These are phyloP conservation scores for Kodamaea jinghongensis DNA, from an alignment of 805 yeast species.

Conservation along the genomic window DNA sequence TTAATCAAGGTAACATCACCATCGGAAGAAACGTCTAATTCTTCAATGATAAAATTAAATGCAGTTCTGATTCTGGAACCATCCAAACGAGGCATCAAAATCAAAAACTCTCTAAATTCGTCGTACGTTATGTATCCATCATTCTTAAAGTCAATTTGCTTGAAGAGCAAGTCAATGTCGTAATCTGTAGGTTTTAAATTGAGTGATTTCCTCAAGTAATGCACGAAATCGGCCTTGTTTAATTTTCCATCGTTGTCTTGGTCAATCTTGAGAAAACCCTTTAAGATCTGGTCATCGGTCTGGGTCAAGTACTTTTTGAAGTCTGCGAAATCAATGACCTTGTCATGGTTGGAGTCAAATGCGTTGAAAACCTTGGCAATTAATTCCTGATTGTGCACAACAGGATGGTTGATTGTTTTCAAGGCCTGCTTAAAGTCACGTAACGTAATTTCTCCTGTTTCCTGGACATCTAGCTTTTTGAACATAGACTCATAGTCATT, in stretches of 20 bases:
- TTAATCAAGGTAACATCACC: constrained; percentile 87
- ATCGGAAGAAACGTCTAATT: constrained; percentile 77
- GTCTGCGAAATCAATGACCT: constrained; percentile 58
- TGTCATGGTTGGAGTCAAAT: constrained; percentile 58
- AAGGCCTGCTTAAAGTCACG: constrained; percentile 48
- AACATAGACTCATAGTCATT: constrained; percentile 35
- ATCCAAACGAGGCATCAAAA: constrained; percentile 76
- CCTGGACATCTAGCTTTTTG: constrained; percentile 33
- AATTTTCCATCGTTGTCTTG: constrained; percentile 71
- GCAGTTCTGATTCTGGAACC: constrained; percentile 83
- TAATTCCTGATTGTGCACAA: constrained; percentile 58
- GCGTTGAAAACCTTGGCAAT: constrained; percentile 54
- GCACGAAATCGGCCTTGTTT: constrained; percentile 60
- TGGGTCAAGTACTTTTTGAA: constrained; percentile 60
- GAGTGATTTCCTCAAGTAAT: constrained; percentile 55
- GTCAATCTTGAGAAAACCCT: constrained; percentile 69
- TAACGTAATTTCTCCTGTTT: constrained; percentile 49
- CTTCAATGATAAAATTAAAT: constrained; percentile 74
- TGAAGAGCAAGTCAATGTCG: constrained; percentile 55
- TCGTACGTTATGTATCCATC: constrained; percentile 75
- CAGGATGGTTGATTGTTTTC: constrained; percentile 55
- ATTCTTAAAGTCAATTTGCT: constrained; percentile 50
- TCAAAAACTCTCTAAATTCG: constrained; percentile 79
- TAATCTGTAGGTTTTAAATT: constrained; percentile 51
- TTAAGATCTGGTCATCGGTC: constrained; percentile 69